A percentile compares a stretch with the other conserved stretches of the same genome.
These are phyloP conservation scores for Botrytis galanthina DNA, from an alignment of 2,329 filamentous ascomycete species.

Conservation along the genomic window DNA sequence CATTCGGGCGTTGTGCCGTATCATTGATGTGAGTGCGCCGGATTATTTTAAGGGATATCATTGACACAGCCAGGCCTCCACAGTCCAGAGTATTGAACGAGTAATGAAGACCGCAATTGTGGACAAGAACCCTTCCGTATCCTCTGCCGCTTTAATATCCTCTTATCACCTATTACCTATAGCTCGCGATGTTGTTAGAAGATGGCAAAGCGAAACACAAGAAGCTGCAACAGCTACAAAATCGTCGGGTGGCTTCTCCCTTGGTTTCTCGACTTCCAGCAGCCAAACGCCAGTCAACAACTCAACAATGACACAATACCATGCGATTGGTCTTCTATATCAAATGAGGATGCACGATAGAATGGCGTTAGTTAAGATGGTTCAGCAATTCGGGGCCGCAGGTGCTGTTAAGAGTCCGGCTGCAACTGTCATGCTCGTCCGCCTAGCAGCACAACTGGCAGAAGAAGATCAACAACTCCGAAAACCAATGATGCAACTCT, in stretches of 20 bases:
- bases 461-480: slow-evolving; percentile 87
- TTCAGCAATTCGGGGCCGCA: slow-evolving; percentile 93
- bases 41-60: slow-evolving; percentile 27
- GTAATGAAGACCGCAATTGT: slow-evolving; percentile 99
- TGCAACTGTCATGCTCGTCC: slow-evolving; percentile 86
- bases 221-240: slow-evolving; percentile 91
- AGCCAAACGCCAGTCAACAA: slow-evolving; percentile 78
- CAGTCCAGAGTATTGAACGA: slow-evolving; percentile 95
- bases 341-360: slow-evolving; percentile 97
- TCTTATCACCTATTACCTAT: slow-evolving; percentile 97
- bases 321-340: slow-evolving; percentile 94
- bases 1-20: slow-evolving; percentile 90
- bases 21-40: slow-evolving; percentile 75
- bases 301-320: slow-evolving; percentile 97
- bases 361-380: slow-evolving; percentile 99
- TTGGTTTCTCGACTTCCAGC: slow-evolving; percentile 84
- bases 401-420: slow-evolving; percentile 94
- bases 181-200: slow-evolving; percentile 87
- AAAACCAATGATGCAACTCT: slow-evolving; percentile 94
- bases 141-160: slow-evolving; percentile 91
- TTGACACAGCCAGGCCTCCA: slow-evolving; percentile 65
- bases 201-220: slow-evolving; percentile 98
- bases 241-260: slow-evolving; percentile 82
- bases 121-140: slow-evolving; percentile 97
- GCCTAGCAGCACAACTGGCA: slow-evolving; percentile 87